These are phyloP conservation scores for Arabis hirsuta DNA, from an alignment of 345 rosid genomes.

Conservation along the genomic window DNA sequence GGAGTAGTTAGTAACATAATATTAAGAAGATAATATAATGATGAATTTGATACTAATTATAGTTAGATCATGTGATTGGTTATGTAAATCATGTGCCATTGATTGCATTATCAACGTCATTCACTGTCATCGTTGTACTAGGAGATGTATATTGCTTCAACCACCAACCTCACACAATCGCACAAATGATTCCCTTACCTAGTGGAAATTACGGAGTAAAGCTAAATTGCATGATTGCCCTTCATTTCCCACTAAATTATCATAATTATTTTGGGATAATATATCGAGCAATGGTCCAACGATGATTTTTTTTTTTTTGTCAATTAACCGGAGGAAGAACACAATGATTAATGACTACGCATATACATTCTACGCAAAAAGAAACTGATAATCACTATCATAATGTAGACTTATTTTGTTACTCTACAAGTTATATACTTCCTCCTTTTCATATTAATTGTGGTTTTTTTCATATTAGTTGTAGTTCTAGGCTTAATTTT, in stretches of 20 bases:
- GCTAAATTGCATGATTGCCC: conserved; percentile 22
- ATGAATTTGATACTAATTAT: not conserved
- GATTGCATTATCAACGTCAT: conserved; percentile 28
- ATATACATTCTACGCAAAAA: not conserved
- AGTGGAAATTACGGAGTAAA: conserved; percentile 16
- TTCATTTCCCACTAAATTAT: not conserved
- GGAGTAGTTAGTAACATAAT: not conserved
- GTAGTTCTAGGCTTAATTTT: too few species aligned
- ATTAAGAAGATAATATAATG: not conserved
- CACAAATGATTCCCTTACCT: conserved; percentile 30
- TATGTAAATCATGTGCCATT: conserved; percentile 25
- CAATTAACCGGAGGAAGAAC: not conserved
- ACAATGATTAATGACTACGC: too few species aligned
- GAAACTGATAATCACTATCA: too few species aligned
- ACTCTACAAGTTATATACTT: too few species aligned
- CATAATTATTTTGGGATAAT: not conserved
- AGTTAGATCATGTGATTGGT: conserved; percentile 6
- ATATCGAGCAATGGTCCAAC: too few species aligned
- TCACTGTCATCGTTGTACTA: conserved; percentile 34
- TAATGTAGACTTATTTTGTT: too few species aligned
- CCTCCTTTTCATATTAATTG: too few species aligned
- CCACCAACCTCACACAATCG: conserved; percentile 30
- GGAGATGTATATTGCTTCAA: conserved; percentile 24
- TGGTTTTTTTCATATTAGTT: too few species aligned
- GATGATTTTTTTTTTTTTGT: not conserved